Conservation (phyloP, 345 rosid genomes). For the Bruguiera sexangula region DNA sequence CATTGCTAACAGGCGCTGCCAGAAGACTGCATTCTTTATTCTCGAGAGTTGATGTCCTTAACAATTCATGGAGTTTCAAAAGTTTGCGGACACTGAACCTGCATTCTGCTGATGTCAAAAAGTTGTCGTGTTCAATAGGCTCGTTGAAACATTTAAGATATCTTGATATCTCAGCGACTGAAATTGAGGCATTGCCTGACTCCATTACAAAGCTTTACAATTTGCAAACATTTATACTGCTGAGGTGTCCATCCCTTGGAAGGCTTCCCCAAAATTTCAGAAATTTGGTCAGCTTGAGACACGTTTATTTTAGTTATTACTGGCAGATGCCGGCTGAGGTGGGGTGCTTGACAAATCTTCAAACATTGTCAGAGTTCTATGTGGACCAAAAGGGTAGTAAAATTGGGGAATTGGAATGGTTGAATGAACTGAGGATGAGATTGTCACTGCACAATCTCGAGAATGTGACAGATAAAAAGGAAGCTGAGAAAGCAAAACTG, state of each 20-base stretch:
- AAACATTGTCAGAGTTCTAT: conserved; percentile 7
- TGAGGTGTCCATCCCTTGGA: accelerated
- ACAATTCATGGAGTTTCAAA: not conserved
- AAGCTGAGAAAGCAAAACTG: conserved; percentile 16
- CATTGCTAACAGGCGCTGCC: not conserved
- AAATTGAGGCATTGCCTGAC: conserved; percentile 12
- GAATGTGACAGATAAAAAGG: conserved; percentile 8
- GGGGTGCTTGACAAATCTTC: conserved; percentile 8
- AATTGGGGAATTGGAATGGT: conserved; percentile 7
- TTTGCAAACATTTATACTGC: conserved; percentile 15
- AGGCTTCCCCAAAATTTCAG: conserved; percentile 5
- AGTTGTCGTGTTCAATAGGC: conserved; percentile 1
- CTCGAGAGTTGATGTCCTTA: not conserved
- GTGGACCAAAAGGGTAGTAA: not conserved
- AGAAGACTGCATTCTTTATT: conserved; percentile 1
- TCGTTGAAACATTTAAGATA: conserved; percentile 23
- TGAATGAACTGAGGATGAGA: conserved; percentile 2
- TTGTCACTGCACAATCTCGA: conserved; percentile 6
- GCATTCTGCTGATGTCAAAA: accelerated
- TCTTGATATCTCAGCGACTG: not conserved
- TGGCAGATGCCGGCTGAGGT: conserved; percentile 8
- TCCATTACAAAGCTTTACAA: conserved; percentile 16
- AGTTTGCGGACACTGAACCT: conserved; percentile 8
- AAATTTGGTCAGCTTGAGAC: conserved; percentile 12
- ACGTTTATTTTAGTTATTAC: not conserved